Evolutionary conservation across 371 early-diverging fungal genomes (phyloP), one percentile per base, ranked within the genome.

Genomic region (Blakeslea trispora): DNA sequence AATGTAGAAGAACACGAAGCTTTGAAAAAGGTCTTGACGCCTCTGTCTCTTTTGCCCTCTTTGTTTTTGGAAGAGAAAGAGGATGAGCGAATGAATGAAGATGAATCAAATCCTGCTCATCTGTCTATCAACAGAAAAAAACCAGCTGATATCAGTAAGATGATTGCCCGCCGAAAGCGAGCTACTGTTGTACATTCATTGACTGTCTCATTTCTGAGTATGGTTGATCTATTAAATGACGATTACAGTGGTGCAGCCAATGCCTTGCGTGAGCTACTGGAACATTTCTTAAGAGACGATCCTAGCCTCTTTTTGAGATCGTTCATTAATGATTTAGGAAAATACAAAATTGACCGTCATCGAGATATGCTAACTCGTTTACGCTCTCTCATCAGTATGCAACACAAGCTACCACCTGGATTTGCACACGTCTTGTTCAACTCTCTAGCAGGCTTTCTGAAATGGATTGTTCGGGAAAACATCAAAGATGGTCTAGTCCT

Each of bases 361-460:
- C 59, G 63, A 10, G 75, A 74, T 40, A 55, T 81, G 10, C 46
- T 85, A 32, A 77, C 75, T 1, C 74, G 81, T 13, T 22, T 87
- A 2, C 66, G 76, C 0, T 61, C 71, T 44, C 68, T 84, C n/a
- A 61, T 83, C 18, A 73, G 75, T 21, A 69, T 79, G 52, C 80
- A 79, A 31, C 68, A 75, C 21, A 81, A 81, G 21, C 50, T 84
- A 7, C 85, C 87, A 0, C 83, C 85, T 6, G 81, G 69, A 0
- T 83, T 87, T 52, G 68, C 82, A 0, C 75, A 81, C 52, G 67
- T 76, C 5, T 34, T 85, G 41, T 84, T 85, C 66, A 87, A 87
- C 41, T 82, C 85, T 53, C 64, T 87, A n/a, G 75, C 83, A 1
- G 88, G 88, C 8, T 77, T 82, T 59, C 63, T 85, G 7, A 86